These are phyloP conservation scores for Lonicera japonica DNA, from an alignment of 129 eudicot genomes.

Conservation along the genomic window DNA sequence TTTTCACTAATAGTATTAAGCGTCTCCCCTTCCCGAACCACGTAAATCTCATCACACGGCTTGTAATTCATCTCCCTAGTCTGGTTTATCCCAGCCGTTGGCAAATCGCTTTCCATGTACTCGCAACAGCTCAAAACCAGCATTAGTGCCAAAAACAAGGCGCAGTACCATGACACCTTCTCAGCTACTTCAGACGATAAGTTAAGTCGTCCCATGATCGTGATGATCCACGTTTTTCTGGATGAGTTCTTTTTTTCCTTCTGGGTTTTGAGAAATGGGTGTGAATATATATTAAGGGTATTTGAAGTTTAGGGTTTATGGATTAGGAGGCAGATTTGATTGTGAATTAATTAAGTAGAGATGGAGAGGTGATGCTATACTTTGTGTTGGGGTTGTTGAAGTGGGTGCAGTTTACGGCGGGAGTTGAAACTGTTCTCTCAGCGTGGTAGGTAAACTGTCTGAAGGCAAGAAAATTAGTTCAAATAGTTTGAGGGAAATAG, in stretches of 20 bases:
- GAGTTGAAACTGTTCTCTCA: slow-evolving; percentile 27
- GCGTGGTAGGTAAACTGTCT: slow-evolving; percentile 29
- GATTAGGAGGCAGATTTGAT: slow-evolving; percentile 31
- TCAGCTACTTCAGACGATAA: no score
- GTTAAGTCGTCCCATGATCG: neutral
- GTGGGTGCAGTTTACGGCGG: slow-evolving; percentile 30
- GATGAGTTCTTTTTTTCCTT: neutral
- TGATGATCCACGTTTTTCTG: no score
- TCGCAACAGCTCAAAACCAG: slow-evolving; percentile 1
- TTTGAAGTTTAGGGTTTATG: slow-evolving; percentile 15
- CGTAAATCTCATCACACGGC: slow-evolving; percentile 9
- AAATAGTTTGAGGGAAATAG: slow-evolving; percentile 13
- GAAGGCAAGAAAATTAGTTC: neutral
- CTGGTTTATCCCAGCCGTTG: neutral
- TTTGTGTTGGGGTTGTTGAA: slow-evolving; percentile 39
- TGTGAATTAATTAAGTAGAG: neutral
- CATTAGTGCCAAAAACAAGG: slow-evolving; percentile 3
- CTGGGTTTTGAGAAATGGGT: neutral
- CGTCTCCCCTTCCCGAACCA: slow-evolving; percentile 18
- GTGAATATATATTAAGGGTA: neutral
- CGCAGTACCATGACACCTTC: slow-evolving; percentile 5
- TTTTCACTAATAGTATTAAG: slow-evolving; percentile 14
- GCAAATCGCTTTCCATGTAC: neutral
- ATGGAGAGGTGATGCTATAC: neutral
- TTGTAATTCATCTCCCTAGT: neutral